Conservation (phyloP, 495 filamentous ascomycete species). For the Hypoxylon intermedium region DNA sequence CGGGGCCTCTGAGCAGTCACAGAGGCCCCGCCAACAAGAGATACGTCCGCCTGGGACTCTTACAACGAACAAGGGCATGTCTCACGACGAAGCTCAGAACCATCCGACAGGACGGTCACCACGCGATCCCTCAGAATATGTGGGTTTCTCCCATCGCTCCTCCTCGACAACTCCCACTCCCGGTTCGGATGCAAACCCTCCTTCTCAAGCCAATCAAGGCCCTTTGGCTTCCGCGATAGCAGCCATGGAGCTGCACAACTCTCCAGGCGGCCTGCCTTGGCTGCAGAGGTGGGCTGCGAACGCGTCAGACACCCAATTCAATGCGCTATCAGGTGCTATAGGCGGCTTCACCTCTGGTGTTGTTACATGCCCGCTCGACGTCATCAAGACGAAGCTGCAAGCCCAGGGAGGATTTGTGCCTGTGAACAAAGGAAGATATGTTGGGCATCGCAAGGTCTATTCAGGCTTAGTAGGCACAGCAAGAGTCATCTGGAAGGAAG, state of each 20-base stretch:
- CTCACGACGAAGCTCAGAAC: constrained; percentile 52
- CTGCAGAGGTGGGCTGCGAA: constrained; percentile 62
- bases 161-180: constrained; percentile 38
- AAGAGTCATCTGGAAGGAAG: constrained; percentile 80
- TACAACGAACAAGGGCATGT: constrained; percentile 49
- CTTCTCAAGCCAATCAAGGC: constrained; percentile 17
- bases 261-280: constrained; percentile 54
- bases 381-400: constrained; percentile 98
- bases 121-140: constrained; percentile 52
- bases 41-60: constrained; percentile 32
- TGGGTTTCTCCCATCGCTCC: constrained; percentile 39
- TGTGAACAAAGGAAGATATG: constrained; percentile 51
- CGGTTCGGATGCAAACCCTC: constrained; percentile 33
- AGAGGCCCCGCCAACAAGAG: constrained; percentile 32
- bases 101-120: constrained; percentile 45
- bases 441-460: constrained; percentile 67
- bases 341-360: constrained; percentile 91
- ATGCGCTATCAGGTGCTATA: constrained; percentile 79
- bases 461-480: constrained; percentile 87
- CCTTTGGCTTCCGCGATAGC: constrained; percentile 34
- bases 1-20: constrained; percentile 40
- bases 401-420: constrained; percentile 83
- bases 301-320: constrained; percentile 60
- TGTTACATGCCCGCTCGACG: constrained; percentile 96
- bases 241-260: constrained; percentile 45